Conservation (phyloP, 305 asterid species). For the Fraxinus dipetala region DNA sequence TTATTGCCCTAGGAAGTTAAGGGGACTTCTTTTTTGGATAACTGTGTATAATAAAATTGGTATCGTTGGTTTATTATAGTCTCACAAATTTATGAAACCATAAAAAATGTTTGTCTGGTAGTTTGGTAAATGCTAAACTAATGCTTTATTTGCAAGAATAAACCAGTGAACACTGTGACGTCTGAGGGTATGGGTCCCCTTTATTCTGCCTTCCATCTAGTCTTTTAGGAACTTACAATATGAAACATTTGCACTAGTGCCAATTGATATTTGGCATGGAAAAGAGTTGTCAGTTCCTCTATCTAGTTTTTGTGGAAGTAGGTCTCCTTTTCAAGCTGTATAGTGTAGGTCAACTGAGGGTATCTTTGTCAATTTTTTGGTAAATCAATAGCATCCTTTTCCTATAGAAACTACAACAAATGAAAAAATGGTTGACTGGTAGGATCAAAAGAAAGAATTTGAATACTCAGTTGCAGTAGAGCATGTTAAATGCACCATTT, state of each 20-base stretch:
- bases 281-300: neutral
- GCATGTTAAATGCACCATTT: neutral
- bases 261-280: neutral
- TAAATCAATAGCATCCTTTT: neutral
- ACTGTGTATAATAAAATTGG: neutral
- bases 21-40: neutral
- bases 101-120: neutral
- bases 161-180: neutral
- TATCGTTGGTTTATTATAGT: neutral
- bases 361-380: neutral
- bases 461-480: neutral
- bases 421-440: neutral
- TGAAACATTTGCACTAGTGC: neutral
- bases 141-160: conserved; percentile 1
- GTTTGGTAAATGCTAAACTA: neutral
- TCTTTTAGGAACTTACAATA: conserved; percentile 1
- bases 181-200: neutral
- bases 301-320: neutral
- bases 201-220: neutral
- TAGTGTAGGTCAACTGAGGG: neutral
- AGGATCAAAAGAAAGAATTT: neutral
- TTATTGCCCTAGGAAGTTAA: neutral
- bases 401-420: neutral
- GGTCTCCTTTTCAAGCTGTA: neutral
- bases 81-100: neutral